phyloP scores from a whole-genome alignment of 257 asterid genomes.

The Salvia miltiorrhiza region DNA sequence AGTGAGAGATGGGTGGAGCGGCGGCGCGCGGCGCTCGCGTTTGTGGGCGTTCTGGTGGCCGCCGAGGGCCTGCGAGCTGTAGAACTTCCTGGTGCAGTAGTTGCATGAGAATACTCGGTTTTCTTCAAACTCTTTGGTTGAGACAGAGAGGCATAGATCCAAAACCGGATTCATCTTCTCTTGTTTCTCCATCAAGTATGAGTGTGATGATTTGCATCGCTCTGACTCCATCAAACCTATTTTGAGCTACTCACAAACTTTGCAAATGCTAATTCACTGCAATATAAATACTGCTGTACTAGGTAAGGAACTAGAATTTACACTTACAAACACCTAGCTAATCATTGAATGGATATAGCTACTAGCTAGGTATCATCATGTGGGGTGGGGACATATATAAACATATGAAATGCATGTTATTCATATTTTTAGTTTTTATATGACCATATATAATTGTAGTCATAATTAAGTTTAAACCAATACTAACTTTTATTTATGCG shows the following conservation, averaged over 20 bases:
- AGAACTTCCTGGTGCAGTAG: constrained; percentile 70
- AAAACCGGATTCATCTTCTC: constrained; percentile 26
- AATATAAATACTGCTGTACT: constrained; percentile 43
- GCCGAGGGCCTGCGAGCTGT: constrained; percentile 83
- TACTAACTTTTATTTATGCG: no score
- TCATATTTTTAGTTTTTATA: no score
- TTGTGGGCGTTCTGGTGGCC: constrained; percentile 95
- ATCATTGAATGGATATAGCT: constrained; percentile 30
- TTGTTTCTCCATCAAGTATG: constrained; percentile 14
- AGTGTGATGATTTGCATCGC: no score
- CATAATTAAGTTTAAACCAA: no score
- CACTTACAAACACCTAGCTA: constrained; percentile 41
- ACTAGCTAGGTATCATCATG: not conserved
- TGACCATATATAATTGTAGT: no score
- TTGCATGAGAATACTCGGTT: constrained; percentile 73
- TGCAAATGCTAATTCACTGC: constrained; percentile 38
- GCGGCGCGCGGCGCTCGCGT: constrained; percentile 53
- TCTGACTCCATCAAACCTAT: constrained; percentile 42
- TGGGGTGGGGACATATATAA: not conserved
- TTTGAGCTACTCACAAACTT: constrained; percentile 26
- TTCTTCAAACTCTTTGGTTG: constrained; percentile 20
- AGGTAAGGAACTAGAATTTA: constrained; percentile 44
- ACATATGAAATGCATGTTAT: no score
- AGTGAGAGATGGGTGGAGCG: constrained; percentile 43
- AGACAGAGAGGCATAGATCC: constrained; percentile 56